Conservation (phyloP, 78 protist species). For the Dictyostelium capitatum region DNA sequence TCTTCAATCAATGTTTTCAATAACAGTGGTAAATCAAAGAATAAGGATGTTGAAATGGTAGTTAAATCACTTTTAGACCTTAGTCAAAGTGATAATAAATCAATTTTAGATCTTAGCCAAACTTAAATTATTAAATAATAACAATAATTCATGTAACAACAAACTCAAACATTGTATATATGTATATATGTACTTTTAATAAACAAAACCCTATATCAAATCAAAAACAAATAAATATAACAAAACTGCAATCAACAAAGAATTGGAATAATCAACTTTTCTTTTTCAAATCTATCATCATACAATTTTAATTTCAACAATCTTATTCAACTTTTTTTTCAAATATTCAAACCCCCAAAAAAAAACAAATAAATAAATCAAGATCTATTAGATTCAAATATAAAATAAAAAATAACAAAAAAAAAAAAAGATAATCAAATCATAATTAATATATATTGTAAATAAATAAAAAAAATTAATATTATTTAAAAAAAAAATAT, state of each 20-base stretch:
- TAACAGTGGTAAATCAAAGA: conserved; percentile 9
- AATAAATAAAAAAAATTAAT: no score
- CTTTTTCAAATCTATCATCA: background rate
- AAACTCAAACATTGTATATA: conserved; percentile 17
- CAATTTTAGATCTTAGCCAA: background rate
- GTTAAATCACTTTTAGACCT: conserved; percentile 61
- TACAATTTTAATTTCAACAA: background rate
- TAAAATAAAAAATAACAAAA: background rate
- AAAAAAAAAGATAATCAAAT: background rate
- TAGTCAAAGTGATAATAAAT: background rate
- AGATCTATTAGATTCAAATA: background rate
- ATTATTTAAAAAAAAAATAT: no score
- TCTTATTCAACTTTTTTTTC: background rate
- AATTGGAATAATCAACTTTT: conserved; percentile 31
- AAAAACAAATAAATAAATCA: background rate
- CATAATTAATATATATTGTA: background rate
- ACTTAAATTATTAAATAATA: background rate
- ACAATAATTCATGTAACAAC: background rate
- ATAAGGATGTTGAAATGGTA: conserved; percentile 56
- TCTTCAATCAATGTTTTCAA: conserved; percentile 23
- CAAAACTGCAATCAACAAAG: background rate
- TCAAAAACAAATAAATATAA: background rate
- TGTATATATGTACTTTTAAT: conserved; percentile 3
- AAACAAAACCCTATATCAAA: background rate
- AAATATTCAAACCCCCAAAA: background rate